phyloP scores from a whole-genome alignment of 1,284 basidiomycete genomes.

The Irpex rosettiformis region DNA sequence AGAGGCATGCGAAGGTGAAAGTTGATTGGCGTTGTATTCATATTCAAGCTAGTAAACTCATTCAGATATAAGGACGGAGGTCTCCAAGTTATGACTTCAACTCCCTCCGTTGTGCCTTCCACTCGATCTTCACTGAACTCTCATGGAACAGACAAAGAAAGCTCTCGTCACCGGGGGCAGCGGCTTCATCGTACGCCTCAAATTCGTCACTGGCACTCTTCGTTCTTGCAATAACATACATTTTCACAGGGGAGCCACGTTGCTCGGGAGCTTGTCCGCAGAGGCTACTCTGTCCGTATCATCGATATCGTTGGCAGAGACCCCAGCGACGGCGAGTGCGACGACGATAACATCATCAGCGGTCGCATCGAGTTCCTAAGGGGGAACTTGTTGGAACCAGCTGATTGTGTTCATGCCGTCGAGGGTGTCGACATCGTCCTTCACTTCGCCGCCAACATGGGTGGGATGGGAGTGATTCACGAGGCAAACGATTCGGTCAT shows the following conservation, averaged over 20 bases:
- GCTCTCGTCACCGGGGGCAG: conserved; percentile 51
- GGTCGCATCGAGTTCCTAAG: conserved; percentile 35
- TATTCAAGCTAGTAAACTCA: no score
- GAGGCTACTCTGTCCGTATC: conserved; percentile 38
- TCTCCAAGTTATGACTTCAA: neutral
- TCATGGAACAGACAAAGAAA: conserved; percentile 11
- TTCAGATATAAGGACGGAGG: neutral
- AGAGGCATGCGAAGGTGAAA: no score
- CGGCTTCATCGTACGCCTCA: conserved; percentile 53
- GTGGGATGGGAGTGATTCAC: conserved; percentile 61
- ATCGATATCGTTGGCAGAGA: conserved; percentile 35
- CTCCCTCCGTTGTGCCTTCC: neutral
- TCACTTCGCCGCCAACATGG: conserved; percentile 59
- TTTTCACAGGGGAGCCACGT: conserved; percentile 49
- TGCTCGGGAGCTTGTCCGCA: conserved; percentile 33
- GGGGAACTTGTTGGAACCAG: conserved; percentile 45
- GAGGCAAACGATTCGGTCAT: conserved; percentile 44
- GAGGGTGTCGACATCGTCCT: conserved; percentile 40
- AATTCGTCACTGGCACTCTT: neutral
- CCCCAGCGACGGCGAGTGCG: conserved; percentile 15
- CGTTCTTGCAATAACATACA: neutral
- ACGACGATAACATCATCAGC: conserved; percentile 7
- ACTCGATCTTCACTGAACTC: neutral
- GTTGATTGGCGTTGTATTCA: no score
- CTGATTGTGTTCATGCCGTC: conserved; percentile 36